A percentile compares a stretch with the other conserved stretches of the same genome.
Evolutionary conservation across 83 land plant species (phyloP).

Genomic region (Larix sibirica): DNA sequence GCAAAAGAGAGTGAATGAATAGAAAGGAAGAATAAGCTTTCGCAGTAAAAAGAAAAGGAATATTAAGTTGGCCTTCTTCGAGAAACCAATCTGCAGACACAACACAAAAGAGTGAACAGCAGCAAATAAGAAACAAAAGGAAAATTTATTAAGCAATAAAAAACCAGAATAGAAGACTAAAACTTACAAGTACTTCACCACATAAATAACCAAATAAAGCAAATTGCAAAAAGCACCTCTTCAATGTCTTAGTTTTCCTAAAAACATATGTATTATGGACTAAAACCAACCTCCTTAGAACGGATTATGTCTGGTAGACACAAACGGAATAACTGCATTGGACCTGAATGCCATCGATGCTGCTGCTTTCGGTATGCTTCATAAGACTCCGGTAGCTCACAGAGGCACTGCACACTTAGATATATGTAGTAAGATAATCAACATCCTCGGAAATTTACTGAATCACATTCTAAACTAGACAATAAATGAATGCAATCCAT

Average conservation of each 20-base stretch:
- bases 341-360: constrained; percentile 84
- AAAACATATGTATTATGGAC: background rate
- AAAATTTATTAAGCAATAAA: background rate
- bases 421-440: background rate
- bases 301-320: constrained; percentile 56
- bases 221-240: background rate
- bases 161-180: background rate
- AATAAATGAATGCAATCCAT: background rate
- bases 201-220: background rate
- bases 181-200: background rate
- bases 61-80: constrained; percentile 64
- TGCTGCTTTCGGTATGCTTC: constrained; percentile 83
- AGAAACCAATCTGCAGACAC: constrained; percentile 42
- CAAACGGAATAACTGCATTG: constrained; percentile 74
- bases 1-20: constrained; percentile 78
- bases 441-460: background rate
- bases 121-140: background rate
- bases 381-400: constrained; percentile 80
- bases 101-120: background rate
- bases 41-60: constrained; percentile 73
- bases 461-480: background rate
- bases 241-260: background rate
- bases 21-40: constrained; percentile 72
- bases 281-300: constrained; percentile 43
- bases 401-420: constrained; percentile 46